Percentiles rank a stretch among this genome's conserved stretches.
Conservation (phyloP, 2,329 filamentous ascomycete genomes). For the Alternaria angustiovoidea region DNA sequence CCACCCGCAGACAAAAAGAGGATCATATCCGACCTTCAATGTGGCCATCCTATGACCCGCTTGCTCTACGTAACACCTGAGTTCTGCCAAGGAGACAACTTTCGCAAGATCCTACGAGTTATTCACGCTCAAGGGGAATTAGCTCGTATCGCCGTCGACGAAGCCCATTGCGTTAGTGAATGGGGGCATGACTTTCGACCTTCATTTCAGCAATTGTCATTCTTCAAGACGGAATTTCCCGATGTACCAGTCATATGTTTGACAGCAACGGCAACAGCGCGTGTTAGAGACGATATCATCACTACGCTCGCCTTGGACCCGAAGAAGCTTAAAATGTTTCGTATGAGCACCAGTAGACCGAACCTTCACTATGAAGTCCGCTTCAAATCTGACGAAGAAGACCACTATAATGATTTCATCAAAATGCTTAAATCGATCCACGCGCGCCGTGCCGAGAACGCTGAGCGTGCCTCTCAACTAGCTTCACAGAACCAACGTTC, state of each 20-base stretch:
- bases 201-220: slow-evolving; percentile 85
- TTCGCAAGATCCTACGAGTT: slow-evolving; percentile 75
- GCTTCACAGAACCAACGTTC: slow-evolving; percentile 59
- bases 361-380: slow-evolving; percentile 93
- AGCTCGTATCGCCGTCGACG: slow-evolving; percentile 88
- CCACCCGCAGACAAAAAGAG: slow-evolving; percentile 67
- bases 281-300: slow-evolving; percentile 84
- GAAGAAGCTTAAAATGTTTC: slow-evolving; percentile 73
- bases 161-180: slow-evolving; percentile 97
- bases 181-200: slow-evolving; percentile 98
- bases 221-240: slow-evolving; percentile 83
- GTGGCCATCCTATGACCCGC: slow-evolving; percentile 82
- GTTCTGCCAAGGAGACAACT: slow-evolving; percentile 78
- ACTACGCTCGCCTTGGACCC: slow-evolving; percentile 73
- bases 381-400: slow-evolving; percentile 78
- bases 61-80: slow-evolving; percentile 95
- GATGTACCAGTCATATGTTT: slow-evolving; percentile 90
- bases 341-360: slow-evolving; percentile 81
- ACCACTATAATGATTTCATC: slow-evolving; percentile 78
- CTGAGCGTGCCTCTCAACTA: slow-evolving; percentile 67
- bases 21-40: slow-evolving; percentile 83
- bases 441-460: slow-evolving; percentile 67
- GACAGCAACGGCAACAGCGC: slow-evolving; percentile 86
- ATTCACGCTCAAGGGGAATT: slow-evolving; percentile 84
- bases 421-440: slow-evolving; percentile 79